A percentile compares a stretch with the other conserved stretches of the same genome.
These are phyloP conservation scores for Wickerhamomyces ciferrii DNA, from an alignment of 805 yeast species.

Conservation along the genomic window DNA sequence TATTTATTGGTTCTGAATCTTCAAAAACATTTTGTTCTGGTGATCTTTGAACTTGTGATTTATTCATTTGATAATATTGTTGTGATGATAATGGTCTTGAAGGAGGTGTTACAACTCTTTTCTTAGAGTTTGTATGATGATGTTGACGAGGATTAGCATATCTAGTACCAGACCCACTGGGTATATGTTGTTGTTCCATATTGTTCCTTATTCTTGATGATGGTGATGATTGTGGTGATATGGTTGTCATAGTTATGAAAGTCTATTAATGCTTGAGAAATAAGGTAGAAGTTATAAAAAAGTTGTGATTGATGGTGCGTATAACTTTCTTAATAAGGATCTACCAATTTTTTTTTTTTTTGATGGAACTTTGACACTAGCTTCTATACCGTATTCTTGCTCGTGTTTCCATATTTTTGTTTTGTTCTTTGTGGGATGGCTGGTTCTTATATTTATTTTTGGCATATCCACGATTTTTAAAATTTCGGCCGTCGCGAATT, in stretches of 20 bases:
- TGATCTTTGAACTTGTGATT: no score
- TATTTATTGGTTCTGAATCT: not conserved
- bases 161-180: not conserved
- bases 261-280: not conserved
- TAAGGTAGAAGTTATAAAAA: no score
- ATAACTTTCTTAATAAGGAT: no score
- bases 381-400: no score
- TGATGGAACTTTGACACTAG: no score
- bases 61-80: not conserved
- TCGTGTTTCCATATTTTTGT: no score
- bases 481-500: not conserved
- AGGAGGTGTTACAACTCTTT: not conserved
- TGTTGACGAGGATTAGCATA: not conserved
- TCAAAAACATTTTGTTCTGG: not conserved
- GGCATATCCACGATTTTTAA: not conserved
- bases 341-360: no score
- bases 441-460: not conserved
- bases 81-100: not conserved
- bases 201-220: not conserved
- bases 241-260: not conserved
- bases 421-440: not conserved
- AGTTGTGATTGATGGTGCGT: no score
- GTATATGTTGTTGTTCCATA: not conserved
- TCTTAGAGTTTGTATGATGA: not conserved
- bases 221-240: not conserved